Percentiles rank a stretch among this genome's conserved stretches.
Conservation (phyloP, 2,329 filamentous ascomycete genomes). For the Helicocarpus griseus region DNA sequence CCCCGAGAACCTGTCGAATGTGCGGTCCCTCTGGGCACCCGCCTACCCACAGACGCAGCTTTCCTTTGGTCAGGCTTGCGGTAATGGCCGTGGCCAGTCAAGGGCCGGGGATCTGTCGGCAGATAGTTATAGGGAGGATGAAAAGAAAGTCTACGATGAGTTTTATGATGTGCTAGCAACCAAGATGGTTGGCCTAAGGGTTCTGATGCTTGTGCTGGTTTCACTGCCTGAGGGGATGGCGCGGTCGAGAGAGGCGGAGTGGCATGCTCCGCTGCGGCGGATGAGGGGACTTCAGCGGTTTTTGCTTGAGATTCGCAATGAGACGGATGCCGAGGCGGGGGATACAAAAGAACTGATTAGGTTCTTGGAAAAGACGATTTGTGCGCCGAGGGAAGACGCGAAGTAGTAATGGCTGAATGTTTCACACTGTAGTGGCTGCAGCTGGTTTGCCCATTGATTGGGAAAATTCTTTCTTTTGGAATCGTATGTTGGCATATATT, state of each 20-base stretch:
- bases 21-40: not conserved
- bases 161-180: not conserved
- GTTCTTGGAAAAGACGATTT: not conserved
- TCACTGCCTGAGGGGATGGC: not conserved
- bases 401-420: not conserved
- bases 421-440: too few relatives aligned
- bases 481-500: too few relatives aligned
- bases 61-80: not conserved
- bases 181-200: not conserved
- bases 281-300: not conserved
- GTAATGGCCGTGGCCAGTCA: not conserved
- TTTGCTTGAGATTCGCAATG: conserved; percentile 1
- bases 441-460: too few relatives aligned
- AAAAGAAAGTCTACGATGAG: not conserved
- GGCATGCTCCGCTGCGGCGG: not conserved
- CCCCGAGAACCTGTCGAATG: not conserved
- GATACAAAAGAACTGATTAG: not conserved
- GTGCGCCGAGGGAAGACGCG: not conserved
- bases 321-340: not conserved
- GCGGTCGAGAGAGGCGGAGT: not conserved
- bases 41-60: not conserved
- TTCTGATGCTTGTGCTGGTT: not conserved
- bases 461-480: not conserved
- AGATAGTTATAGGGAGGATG: not conserved
- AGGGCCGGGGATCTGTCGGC: not conserved